phyloP scores from a whole-genome alignment of 192 early-diverging fungal genomes.

The Spizellomyces punctatus region DNA sequence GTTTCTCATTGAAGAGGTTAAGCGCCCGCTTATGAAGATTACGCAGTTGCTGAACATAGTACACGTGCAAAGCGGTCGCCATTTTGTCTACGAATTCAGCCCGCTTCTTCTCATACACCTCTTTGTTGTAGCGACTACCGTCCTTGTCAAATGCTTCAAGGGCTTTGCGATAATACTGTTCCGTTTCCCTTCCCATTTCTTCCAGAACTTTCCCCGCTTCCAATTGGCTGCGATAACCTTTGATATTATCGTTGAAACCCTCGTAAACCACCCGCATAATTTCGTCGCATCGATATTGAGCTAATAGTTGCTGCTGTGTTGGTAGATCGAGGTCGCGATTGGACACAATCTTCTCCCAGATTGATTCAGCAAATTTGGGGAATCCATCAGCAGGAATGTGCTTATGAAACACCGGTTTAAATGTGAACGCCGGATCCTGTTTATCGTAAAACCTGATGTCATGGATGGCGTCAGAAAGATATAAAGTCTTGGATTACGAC shows the following conservation, averaged over 20 bases:
- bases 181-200: conserved; percentile 70
- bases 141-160: conserved; percentile 80
- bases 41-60: conserved; percentile 84
- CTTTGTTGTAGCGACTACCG: conserved; percentile 85
- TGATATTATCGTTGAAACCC: conserved; percentile 67
- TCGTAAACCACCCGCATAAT: conserved; percentile 76
- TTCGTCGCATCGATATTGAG: conserved; percentile 98
- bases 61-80: conserved; percentile 72
- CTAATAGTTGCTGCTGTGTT: conserved; percentile 96
- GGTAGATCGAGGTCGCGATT: conserved; percentile 97
- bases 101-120: conserved; percentile 88
- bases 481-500: conserved; percentile 5
- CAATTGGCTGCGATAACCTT: conserved; percentile 66
- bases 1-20: conserved; percentile 61
- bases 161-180: conserved; percentile 48
- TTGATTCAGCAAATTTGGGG: conserved; percentile 83
- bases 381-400: conserved; percentile 96
- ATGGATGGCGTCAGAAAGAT: conserved; percentile 2
- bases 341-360: conserved; percentile 95
- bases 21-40: conserved; percentile 81
- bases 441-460: conserved; percentile 69
- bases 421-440: conserved; percentile 73
- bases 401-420: conserved; percentile 82
- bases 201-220: conserved; percentile 79
- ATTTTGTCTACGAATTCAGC: conserved; percentile 77